Evolutionary conservation across 2,329 filamentous ascomycete species (phyloP), one percentile per base, ranked within the genome.

Genomic region (Penicillium sp.): DNA sequence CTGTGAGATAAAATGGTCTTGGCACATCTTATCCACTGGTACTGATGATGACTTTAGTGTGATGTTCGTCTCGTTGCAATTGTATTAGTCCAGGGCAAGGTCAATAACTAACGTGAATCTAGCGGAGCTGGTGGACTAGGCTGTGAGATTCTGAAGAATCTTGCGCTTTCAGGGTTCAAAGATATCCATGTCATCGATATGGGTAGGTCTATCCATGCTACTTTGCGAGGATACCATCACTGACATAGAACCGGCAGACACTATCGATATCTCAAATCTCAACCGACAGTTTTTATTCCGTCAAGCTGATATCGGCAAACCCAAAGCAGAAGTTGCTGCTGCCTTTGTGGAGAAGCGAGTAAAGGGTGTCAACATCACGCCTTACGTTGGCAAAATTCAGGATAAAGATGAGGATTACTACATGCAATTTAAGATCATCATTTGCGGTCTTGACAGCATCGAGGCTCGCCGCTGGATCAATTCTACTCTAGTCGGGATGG

Each of bases 381-480:
- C 95, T 0, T 93, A 96, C 76, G 96, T 96, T 71, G 90, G 90
- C 68, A 91, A 89, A 72, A 99, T 99, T 66, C 95, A 99, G 75
- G 95, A 99, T 76, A 96, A 96, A 69, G 93, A 96, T 72, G 90
- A 96, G 69, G 87, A 89, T 58, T 99, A 97, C 75, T 99, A 99
- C 77, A 93, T 93, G 86, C 91, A 97, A 69, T 99, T 99, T 76
- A 91, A 91, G 72, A 84, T 97, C 55, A 85, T 99, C 48, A 86
- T 99, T 46, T 99, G 95, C 72, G 95, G 96, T 1, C 81, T 99
- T 22, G 95, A 99, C 82, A 96, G 91, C 73, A 95, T 99, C 66
- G 95, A 99, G 77, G 95, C 95, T 41, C 86, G 95, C n/a, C 85
- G 95, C 58, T 99, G 96, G 96, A 99, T 99, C 75, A 99, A 99